Percentiles rank a stretch among this genome's conserved stretches.
Conservation (phyloP, 2,329 filamentous ascomycete species). For the Eutypella sp. region DNA sequence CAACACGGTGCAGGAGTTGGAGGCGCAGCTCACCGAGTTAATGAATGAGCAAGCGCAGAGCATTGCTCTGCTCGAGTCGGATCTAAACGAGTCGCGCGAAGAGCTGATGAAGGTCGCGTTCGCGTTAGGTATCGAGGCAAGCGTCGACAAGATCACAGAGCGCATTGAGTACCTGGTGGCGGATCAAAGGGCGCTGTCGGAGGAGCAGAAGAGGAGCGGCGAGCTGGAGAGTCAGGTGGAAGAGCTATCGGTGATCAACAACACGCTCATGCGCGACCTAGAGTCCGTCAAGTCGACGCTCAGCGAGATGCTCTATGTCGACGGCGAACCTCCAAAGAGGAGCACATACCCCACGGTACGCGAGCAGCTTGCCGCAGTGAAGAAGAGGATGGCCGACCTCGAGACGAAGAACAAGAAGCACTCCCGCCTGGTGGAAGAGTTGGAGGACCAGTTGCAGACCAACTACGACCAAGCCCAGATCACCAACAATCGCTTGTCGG, state of each 20-base stretch:
- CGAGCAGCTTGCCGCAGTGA: constrained; percentile 57
- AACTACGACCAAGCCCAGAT: constrained; percentile 92
- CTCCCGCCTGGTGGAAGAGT: constrained; percentile 84
- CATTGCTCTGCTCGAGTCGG: constrained; percentile 51
- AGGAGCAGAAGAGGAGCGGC: constrained; percentile 53
- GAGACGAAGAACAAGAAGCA: constrained; percentile 80
- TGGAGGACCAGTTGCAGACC: constrained; percentile 91
- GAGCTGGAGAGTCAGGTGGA: constrained; percentile 52
- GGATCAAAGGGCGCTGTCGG: constrained; percentile 54
- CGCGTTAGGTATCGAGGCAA: constrained; percentile 57
- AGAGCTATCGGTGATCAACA: constrained; percentile 54
- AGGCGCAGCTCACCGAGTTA: constrained; percentile 53
- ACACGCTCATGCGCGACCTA: constrained; percentile 57
- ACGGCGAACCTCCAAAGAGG: constrained; percentile 38
- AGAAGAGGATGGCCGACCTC: constrained; percentile 59
- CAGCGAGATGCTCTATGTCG: constrained; percentile 47
- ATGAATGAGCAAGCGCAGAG: constrained; percentile 56
- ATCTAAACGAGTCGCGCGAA: constrained; percentile 61
- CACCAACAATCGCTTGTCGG: constrained; percentile 79
- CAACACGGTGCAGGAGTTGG: constrained; percentile 51
- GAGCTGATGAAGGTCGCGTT: constrained; percentile 59
- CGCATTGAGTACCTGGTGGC: constrained; percentile 53
- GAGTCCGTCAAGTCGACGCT: constrained; percentile 54
- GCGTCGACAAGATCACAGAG: constrained; percentile 62
- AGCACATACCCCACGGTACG: constrained; percentile 42